A percentile compares a stretch with the other conserved stretches of the same genome.
phyloP scores from a whole-genome alignment of 2,329 filamentous ascomycete species.

The Fusarium sp. region DNA sequence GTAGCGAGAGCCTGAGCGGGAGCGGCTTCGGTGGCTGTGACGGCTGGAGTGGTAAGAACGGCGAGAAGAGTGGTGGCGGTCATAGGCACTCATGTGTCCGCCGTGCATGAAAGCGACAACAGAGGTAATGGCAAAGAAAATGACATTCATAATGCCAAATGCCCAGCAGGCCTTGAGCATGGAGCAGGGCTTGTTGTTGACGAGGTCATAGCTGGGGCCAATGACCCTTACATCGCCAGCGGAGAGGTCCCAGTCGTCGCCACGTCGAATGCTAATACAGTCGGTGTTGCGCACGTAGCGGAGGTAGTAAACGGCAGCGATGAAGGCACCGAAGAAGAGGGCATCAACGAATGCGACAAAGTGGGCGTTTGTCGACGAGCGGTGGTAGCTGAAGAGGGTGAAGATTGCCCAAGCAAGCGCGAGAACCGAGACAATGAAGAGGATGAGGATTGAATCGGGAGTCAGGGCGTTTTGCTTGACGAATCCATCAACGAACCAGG shows the following conservation, averaged over 20 bases:
- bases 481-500: conserved; percentile 72
- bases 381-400: conserved; percentile 74
- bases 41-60: conserved; percentile 51
- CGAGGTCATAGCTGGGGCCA: conserved; percentile 60
- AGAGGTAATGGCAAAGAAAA: conserved; percentile 82
- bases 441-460: conserved; percentile 69
- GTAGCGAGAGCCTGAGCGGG: conserved; percentile 50
- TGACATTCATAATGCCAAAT: conserved; percentile 85
- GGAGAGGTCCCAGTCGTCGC: conserved; percentile 62
- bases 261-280: conserved; percentile 69
- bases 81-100: conserved; percentile 59
- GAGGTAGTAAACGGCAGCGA: conserved; percentile 68
- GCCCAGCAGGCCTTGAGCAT: conserved; percentile 94
- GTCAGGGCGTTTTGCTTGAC: conserved; percentile 65
- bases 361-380: conserved; percentile 66
- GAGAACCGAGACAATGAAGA: conserved; percentile 74
- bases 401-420: conserved; percentile 70
- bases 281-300: conserved; percentile 68
- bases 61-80: conserved; percentile 41
- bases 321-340: conserved; percentile 70
- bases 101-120: conserved; percentile 72
- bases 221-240: conserved; percentile 70
- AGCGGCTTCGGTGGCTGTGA: conserved; percentile 53
- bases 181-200: conserved; percentile 79
- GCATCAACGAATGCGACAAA: conserved; percentile 71